A percentile compares a stretch with the other conserved stretches of the same genome.
Evolutionary conservation across 495 filamentous ascomycete genomes (phyloP).

Genomic region (Aspergillus hancockii): DNA sequence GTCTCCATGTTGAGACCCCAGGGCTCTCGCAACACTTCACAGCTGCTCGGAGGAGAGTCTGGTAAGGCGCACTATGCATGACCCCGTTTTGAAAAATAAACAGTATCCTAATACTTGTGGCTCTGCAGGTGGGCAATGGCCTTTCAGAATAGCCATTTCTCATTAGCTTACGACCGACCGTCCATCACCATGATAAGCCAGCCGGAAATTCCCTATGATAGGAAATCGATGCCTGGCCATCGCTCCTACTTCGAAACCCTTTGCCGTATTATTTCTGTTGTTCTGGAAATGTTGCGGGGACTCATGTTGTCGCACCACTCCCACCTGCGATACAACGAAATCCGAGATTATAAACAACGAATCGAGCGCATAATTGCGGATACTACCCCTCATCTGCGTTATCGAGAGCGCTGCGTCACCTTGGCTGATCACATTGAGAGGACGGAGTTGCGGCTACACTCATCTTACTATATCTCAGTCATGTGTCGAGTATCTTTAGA

Average conservation of each 20-base stretch:
- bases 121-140: conserved; percentile 54
- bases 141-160: conserved; percentile 63
- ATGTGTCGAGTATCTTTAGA: conserved; percentile 58
- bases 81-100: background rate
- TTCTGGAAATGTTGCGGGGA: conserved; percentile 56
- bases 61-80: conserved; percentile 29
- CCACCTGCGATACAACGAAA: conserved; percentile 44
- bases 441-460: conserved; percentile 56
- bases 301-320: conserved; percentile 45
- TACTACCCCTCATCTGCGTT: conserved; percentile 53
- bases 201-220: conserved; percentile 50
- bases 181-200: conserved; percentile 56
- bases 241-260: conserved; percentile 56
- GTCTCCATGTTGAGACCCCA: conserved; percentile 54
- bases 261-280: conserved; percentile 52
- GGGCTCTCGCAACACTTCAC: conserved; percentile 41
- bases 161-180: conserved; percentile 60
- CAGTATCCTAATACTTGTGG: conserved; percentile 12
- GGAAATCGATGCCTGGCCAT: conserved; percentile 48
- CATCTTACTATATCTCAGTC: conserved; percentile 59
- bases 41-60: conserved; percentile 40
- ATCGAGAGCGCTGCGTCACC: conserved; percentile 46
- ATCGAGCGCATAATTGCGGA: conserved; percentile 53
- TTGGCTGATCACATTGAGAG: conserved; percentile 56
- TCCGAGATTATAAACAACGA: conserved; percentile 52